A percentile compares a stretch with the other conserved stretches of the same genome.
Conservation (phyloP, 352 stramenopile species). For the Phytophthora kernoviae region DNA sequence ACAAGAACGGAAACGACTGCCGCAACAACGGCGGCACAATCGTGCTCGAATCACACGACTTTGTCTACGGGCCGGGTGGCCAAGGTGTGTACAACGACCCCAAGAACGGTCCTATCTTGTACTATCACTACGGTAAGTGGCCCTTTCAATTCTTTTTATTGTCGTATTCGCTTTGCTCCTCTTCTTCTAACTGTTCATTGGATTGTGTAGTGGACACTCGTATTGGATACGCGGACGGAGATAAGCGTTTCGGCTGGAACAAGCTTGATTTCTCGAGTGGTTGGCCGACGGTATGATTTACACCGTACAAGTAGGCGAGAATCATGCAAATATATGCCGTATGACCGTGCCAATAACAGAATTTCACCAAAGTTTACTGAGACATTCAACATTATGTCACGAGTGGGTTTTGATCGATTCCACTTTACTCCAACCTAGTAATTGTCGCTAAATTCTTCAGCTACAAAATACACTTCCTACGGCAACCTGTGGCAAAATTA, state of each 20-base stretch:
- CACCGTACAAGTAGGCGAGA: too few species aligned
- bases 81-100: slow-evolving; percentile 2
- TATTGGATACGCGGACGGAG: slow-evolving; percentile 1
- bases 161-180: too few species aligned
- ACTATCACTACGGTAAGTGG: background rate
- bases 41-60: background rate
- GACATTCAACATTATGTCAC: too few species aligned
- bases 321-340: too few species aligned
- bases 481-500: too few species aligned
- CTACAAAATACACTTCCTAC: too few species aligned
- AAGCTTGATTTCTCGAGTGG: background rate
- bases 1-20: background rate
- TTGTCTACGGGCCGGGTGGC: background rate
- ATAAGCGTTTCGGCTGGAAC: slow-evolving; percentile 2
- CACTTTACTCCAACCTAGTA: too few species aligned
- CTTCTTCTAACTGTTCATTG: background rate
- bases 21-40: background rate
- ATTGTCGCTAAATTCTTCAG: too few species aligned
- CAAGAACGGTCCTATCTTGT: background rate
- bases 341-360: too few species aligned
- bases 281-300: background rate
- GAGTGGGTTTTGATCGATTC: too few species aligned
- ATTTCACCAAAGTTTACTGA: too few species aligned
- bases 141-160: too few species aligned
- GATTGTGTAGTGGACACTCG: background rate